These are phyloP conservation scores for Tephrocybe rancida DNA, from an alignment of 768 basidiomycete species.

Conservation along the genomic window DNA sequence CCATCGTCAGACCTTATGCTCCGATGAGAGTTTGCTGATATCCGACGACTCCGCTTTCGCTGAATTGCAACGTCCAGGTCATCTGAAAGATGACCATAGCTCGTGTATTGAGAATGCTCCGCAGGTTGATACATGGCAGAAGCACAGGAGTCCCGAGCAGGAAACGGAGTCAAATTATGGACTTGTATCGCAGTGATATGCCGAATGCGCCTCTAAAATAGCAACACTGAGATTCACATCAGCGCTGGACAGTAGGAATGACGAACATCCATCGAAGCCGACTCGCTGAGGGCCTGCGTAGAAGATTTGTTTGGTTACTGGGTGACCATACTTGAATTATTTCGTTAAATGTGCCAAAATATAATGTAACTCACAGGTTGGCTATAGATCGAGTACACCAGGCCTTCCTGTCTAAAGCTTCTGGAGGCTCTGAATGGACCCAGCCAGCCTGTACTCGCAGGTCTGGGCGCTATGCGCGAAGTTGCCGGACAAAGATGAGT, in stretches of 20 bases:
- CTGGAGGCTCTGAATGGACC: too few relatives aligned
- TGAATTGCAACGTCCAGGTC: constrained; percentile 67
- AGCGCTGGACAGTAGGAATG: not conserved
- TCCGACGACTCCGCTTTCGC: constrained; percentile 59
- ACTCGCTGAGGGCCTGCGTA: not conserved
- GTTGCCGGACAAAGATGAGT: too few relatives aligned
- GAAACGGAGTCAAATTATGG: constrained; percentile 84
- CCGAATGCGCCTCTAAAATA: constrained; percentile 63
- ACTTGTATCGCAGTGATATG: constrained; percentile 76
- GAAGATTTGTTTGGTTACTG: not conserved
- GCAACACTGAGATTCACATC: constrained; percentile 10
- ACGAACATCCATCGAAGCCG: constrained; percentile 15
- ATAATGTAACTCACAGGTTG: not conserved
- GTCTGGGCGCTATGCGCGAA: not conserved
- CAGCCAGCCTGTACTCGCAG: not conserved
- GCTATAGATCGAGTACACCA: not conserved
- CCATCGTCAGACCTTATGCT: constrained; percentile 50
- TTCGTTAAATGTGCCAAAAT: not conserved
- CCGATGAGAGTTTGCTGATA: constrained; percentile 60
- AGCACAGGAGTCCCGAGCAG: constrained; percentile 75
- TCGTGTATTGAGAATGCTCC: constrained; percentile 59
- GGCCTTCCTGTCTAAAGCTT: too few relatives aligned
- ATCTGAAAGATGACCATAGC: constrained; percentile 62
- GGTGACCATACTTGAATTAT: not conserved
- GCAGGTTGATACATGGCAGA: constrained; percentile 73